Evolutionary conservation across 768 basidiomycete species (phyloP).

Genomic region (Sarcodon sp.): DNA sequence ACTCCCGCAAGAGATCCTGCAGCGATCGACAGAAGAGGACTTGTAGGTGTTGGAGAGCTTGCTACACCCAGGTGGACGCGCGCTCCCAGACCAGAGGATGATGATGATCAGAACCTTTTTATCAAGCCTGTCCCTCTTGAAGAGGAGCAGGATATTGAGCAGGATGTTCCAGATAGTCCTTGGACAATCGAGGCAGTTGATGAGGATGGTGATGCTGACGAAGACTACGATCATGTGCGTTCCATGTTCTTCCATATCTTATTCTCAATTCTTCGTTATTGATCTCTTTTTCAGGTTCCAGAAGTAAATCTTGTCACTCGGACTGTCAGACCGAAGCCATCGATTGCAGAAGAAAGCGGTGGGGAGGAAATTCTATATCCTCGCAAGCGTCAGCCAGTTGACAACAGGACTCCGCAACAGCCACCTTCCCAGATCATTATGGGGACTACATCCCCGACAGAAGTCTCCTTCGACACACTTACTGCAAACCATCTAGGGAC

Average conservation of each 20-base stretch:
- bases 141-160: constrained; percentile 17
- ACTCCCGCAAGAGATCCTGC: constrained; percentile 73
- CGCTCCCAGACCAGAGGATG: constrained; percentile 23
- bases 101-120: constrained; percentile 15
- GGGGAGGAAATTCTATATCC: constrained; percentile 88
- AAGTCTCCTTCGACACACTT: no score
- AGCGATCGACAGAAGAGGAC: constrained; percentile 69
- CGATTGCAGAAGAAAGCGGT: constrained; percentile 73
- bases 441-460: constrained; percentile 2
- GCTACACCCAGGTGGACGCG: constrained; percentile 91
- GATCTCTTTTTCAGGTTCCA: constrained; percentile 19
- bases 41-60: constrained; percentile 93
- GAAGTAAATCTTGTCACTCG: constrained; percentile 33
- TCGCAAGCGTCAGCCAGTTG: constrained; percentile 32
- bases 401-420: constrained; percentile 11
- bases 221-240: constrained; percentile 27
- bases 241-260: neutral
- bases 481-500: constrained; percentile 42
- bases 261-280: constrained; percentile 2
- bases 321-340: constrained; percentile 44
- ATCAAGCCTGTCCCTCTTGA: neutral
- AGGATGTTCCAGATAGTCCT: constrained; percentile 53
- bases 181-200: constrained; percentile 87
- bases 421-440: constrained; percentile 1
- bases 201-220: constrained; percentile 57